phyloP scores from a whole-genome alignment of 2,329 filamentous ascomycete species.

The Trichoderma polysporum region DNA sequence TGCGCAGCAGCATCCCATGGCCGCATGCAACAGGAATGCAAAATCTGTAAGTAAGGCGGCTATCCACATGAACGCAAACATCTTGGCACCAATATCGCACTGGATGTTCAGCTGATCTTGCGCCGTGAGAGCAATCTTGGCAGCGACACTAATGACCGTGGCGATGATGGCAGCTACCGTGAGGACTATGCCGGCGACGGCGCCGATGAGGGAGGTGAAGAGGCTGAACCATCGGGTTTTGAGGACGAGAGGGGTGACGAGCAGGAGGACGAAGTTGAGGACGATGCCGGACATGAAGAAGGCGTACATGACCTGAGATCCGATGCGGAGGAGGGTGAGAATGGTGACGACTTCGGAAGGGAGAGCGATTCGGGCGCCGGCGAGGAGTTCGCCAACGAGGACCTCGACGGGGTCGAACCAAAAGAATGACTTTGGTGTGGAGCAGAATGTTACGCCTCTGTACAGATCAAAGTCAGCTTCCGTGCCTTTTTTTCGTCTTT shows the following conservation, averaged over 20 bases:
- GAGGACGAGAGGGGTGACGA: slow-evolving; percentile 59
- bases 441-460: slow-evolving; percentile 75
- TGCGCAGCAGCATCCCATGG: slow-evolving; percentile 73
- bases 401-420: slow-evolving; percentile 92
- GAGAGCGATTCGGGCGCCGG: slow-evolving; percentile 79
- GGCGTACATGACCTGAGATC: slow-evolving; percentile 84
- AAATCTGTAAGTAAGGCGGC: slow-evolving; percentile 65
- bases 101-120: slow-evolving; percentile 74
- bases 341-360: slow-evolving; percentile 72
- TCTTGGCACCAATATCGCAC: slow-evolving; percentile 66
- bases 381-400: slow-evolving; percentile 73
- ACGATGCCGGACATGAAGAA: slow-evolving; percentile 74
- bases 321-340: slow-evolving; percentile 70
- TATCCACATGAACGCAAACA: slow-evolving; percentile 91
- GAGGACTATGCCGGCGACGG: slow-evolving; percentile 65
- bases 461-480: not conserved
- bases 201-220: slow-evolving; percentile 66
- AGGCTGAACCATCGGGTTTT: slow-evolving; percentile 63
- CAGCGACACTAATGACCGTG: slow-evolving; percentile 80
- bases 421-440: slow-evolving; percentile 66
- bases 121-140: slow-evolving; percentile 71
- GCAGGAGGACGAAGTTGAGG: slow-evolving; percentile 70
- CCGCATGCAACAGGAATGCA: slow-evolving; percentile 71
- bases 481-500: not conserved
- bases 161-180: slow-evolving; percentile 71